These are phyloP conservation scores for Cryptosporidium meleagridis DNA, from an alignment of 169 alveolate genomes.

Conservation along the genomic window DNA sequence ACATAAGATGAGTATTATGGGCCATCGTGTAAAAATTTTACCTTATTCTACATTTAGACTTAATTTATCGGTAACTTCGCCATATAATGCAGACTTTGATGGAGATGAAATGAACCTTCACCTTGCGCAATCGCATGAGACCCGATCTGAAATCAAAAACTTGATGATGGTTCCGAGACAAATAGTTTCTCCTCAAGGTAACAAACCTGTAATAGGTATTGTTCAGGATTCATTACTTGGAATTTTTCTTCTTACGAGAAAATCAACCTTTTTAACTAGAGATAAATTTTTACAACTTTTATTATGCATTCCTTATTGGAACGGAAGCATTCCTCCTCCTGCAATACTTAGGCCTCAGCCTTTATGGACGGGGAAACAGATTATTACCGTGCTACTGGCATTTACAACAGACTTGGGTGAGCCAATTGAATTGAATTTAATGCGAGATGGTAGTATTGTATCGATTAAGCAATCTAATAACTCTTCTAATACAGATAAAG, in stretches of 20 bases:
- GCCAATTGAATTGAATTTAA: constrained; percentile 81
- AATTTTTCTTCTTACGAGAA: constrained; percentile 92
- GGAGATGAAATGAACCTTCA: constrained; percentile 99
- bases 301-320: constrained; percentile 97
- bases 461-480: constrained; percentile 77
- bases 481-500: constrained; percentile 78
- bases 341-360: constrained; percentile 97
- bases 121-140: constrained; percentile 98
- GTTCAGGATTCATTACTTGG: constrained; percentile 99
- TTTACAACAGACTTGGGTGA: constrained; percentile 72
- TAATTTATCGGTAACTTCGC: constrained; percentile 98
- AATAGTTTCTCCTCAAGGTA: constrained; percentile 99
- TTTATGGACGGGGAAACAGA: constrained; percentile 99
- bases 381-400: constrained; percentile 95
- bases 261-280: constrained; percentile 95
- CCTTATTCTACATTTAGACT: constrained; percentile 99
- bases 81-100: constrained; percentile 99
- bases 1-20: constrained; percentile 99
- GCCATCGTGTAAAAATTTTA: constrained; percentile 96
- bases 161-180: constrained; percentile 98
- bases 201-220: constrained; percentile 99
- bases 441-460: constrained; percentile 82
- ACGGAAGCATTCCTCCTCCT: constrained; percentile 97
- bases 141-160: constrained; percentile 98
- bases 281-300: constrained; percentile 92